Conservation (phyloP, 495 filamentous ascomycete species). For the Penicillium lagena region DNA sequence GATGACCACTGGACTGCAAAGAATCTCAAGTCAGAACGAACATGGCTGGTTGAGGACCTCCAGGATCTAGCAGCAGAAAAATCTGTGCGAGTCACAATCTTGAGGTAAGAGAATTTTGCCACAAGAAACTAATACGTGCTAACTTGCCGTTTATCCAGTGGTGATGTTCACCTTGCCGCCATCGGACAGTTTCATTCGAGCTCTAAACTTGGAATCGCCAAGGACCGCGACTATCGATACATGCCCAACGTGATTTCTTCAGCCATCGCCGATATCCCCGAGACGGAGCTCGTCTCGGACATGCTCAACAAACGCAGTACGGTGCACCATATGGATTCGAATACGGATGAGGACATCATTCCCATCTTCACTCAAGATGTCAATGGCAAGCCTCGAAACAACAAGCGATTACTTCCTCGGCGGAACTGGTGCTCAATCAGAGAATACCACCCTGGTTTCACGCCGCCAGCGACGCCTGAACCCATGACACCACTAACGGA, state of each 20-base stretch:
- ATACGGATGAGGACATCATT: conserved; percentile 94
- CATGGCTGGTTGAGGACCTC: conserved; percentile 79
- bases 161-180: conserved; percentile 90
- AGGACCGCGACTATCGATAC: conserved; percentile 86
- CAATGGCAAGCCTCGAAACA: conserved; percentile 82
- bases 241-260: conserved; percentile 89
- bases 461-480: conserved; percentile 58
- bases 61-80: conserved; percentile 88
- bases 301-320: conserved; percentile 91
- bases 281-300: conserved; percentile 83
- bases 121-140: conserved; percentile 3
- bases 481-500: conserved; percentile 24
- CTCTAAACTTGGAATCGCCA: conserved; percentile 65
- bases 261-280: conserved; percentile 85
- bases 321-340: conserved; percentile 65
- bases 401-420: conserved; percentile 82
- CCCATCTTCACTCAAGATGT: conserved; percentile 86
- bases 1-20: conserved; percentile 98
- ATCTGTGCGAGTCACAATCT: conserved; percentile 83
- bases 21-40: conserved; percentile 83
- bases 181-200: conserved; percentile 94
- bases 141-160: conserved; percentile 35
- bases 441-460: conserved; percentile 67
- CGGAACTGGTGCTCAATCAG: conserved; percentile 91
- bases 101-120: conserved; percentile 46